Conservation (phyloP, 2,329 filamentous ascomycete species). For the Akanthomyces uredinophilus region DNA sequence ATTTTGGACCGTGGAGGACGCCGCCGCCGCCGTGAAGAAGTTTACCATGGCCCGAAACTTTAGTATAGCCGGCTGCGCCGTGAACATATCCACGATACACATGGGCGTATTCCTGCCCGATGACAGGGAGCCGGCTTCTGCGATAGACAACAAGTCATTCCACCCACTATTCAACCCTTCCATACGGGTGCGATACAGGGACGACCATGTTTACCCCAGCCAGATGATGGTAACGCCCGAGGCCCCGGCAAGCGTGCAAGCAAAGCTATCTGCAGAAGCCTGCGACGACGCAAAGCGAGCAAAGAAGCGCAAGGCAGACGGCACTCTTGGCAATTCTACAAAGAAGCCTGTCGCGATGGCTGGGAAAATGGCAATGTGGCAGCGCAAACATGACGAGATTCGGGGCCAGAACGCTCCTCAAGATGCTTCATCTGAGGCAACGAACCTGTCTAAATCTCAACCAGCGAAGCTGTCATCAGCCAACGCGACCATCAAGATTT, state of each 20-base stretch:
- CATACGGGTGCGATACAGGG: conserved; percentile 70
- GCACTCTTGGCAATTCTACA: conserved; percentile 23
- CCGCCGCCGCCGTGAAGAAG: conserved; percentile 66
- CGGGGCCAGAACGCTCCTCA: conserved; percentile 19
- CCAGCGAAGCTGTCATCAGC: conserved; percentile 13
- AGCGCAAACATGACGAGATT: conserved; percentile 39
- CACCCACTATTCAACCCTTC: conserved; percentile 63
- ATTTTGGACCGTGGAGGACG: conserved; percentile 71
- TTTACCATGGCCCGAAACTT: conserved; percentile 69
- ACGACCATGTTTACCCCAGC: conserved; percentile 65
- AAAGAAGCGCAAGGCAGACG: conserved; percentile 53
- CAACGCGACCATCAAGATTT: conserved; percentile 18
- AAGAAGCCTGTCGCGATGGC: conserved; percentile 39
- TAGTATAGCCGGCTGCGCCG: conserved; percentile 68
- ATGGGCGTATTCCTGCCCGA: conserved; percentile 80
- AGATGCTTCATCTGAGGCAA: background rate
- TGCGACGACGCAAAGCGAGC: conserved; percentile 32
- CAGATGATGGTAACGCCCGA: conserved; percentile 55
- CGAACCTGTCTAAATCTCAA: background rate
- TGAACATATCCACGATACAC: conserved; percentile 70
- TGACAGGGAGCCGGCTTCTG: conserved; percentile 49
- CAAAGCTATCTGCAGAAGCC: conserved; percentile 17
- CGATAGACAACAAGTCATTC: conserved; percentile 62
- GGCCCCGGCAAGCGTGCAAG: conserved; percentile 29
- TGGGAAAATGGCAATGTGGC: conserved; percentile 41